Evolutionary conservation across 306 rosid species (phyloP), one percentile per base, ranked within the genome.

Genomic region (Quercus suber): DNA sequence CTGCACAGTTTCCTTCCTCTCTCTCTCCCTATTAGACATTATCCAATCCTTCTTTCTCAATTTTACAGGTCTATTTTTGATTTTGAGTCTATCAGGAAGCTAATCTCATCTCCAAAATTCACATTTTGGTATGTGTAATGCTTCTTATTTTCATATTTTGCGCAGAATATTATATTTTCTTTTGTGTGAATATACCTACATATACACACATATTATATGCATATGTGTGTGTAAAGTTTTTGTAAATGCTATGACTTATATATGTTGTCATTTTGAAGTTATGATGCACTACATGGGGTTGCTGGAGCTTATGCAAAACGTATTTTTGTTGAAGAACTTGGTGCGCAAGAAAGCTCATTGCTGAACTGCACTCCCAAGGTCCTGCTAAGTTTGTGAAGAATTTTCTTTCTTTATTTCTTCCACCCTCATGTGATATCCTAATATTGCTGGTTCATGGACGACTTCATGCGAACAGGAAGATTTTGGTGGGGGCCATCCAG

Each of bases 401-500:
- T 21, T 30, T 35, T 55, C 51, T 52, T 17, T 83, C 67, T 76
- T 73, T 69, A 27, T 63, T 25, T 56, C 67, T 21, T 45, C 51
- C 17, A 49, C 53, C 53, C 5, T 49, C 53, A 4, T 12, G 53
- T 9, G 6, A 14, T 68, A 19, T 9, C 18, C 72, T 17, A 35
- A 68, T 31, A 19, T 77, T 53, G 8, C 27, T 59, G 79, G 12
- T 58, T 20, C 11, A 25, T 60, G 80, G 43, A 79, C 21, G 45
- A 77, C 73, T 83, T 82, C 75, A 31, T 83, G 78, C 31, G 72
- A 87, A 80, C 92, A 96, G 99, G 98, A 93, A 86, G 98, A 96
- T 80, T 96, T 96, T 82, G 99, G 99, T 65, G 99, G 99, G 80
- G 98, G 98, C 25, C 99, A 96, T 85, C 99, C 99, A 67, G 99